Evolutionary conservation across 1,284 basidiomycete genomes (phyloP), one percentile per base, ranked within the genome.

Genomic region (Pascua guehoae): DNA sequence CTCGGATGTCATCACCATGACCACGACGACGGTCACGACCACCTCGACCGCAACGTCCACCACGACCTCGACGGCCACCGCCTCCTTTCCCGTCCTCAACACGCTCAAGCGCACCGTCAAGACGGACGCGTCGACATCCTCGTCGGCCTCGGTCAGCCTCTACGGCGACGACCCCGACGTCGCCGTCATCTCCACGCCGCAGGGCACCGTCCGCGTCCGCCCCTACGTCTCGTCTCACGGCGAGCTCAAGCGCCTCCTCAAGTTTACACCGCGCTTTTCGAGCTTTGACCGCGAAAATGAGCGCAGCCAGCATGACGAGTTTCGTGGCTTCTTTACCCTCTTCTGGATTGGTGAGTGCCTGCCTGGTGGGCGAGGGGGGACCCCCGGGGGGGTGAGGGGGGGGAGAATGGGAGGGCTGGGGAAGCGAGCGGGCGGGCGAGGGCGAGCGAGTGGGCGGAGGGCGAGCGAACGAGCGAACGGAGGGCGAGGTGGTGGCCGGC

Each of bases 261-360:
- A 86, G 24, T 96, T 96, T 74, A 83, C 86, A 1, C 91, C 93
- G 5, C 83, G 93, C 54, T 84, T 86, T 56, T 91, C 89, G 4
- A 82, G 82, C 53, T 91, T 97, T 68, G 92, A 97, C 76, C 87
- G 85, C 46, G 81, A 82, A 57, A 93, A 95, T 70, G 83, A 84
- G 64, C 75, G 76, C 12, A 87, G 86, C 15, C 84, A 84, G 42
- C 77, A 83, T 10, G 93, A 97, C 76, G 86, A 92, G 72, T 95
- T 97, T 73, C 83, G 93, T 65, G 93, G 93, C 1, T 96, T 96
- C 81, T 96, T 92, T 77, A 84, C 88, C 1, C 82, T 97, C 53
- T 96, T 96, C 78, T 96, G 93, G 81, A 79, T 82, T 50, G 72
- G 79, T 64, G 64, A 76, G 70, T 69, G 11, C n/a, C n/a, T n/a